Evolutionary conservation across 495 filamentous ascomycete species (phyloP).

Genomic region (Aspergillus mulundensis): DNA sequence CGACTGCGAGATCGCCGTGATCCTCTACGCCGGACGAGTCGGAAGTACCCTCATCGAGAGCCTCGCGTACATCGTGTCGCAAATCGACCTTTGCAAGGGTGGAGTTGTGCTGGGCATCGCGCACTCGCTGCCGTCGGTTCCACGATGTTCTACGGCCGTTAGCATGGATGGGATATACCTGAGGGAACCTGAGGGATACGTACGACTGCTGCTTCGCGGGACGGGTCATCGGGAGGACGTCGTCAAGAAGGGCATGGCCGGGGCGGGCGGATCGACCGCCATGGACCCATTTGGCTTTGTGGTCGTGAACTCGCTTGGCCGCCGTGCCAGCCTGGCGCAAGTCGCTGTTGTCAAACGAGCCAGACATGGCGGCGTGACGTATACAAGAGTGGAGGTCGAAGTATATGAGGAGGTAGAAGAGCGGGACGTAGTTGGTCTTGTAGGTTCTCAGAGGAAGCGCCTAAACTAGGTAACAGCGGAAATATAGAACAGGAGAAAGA

Average conservation of each 20-base stretch:
- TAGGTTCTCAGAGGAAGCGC: background rate
- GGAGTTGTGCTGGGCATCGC: slow-evolving; percentile 27
- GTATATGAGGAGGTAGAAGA: background rate
- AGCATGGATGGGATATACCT: background rate
- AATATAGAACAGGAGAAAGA: background rate
- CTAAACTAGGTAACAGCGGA: slow-evolving; percentile 3
- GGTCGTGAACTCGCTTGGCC: slow-evolving; percentile 44
- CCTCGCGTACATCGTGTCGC: slow-evolving; percentile 32
- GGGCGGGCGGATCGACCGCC: slow-evolving; percentile 29
- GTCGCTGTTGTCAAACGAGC: slow-evolving; percentile 15
- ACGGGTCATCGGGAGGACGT: slow-evolving; percentile 20
- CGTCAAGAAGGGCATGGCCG: background rate
- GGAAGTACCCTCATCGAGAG: slow-evolving; percentile 23
- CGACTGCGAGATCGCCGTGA: slow-evolving; percentile 40
- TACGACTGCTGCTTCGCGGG: slow-evolving; percentile 26
- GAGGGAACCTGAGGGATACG: slow-evolving; percentile 12
- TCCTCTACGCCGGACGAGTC: slow-evolving; percentile 38
- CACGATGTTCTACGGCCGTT: slow-evolving; percentile 13
- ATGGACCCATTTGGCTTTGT: slow-evolving; percentile 53
- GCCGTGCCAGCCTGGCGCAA: slow-evolving; percentile 26
- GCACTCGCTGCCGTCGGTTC: slow-evolving; percentile 28
- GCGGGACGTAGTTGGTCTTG: background rate
- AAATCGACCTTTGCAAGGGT: slow-evolving; percentile 33
- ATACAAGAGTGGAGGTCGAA: background rate
- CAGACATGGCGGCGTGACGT: slow-evolving; percentile 15